Conservation (phyloP, 169 alveolate genomes). For the Plasmodium ovale region DNA sequence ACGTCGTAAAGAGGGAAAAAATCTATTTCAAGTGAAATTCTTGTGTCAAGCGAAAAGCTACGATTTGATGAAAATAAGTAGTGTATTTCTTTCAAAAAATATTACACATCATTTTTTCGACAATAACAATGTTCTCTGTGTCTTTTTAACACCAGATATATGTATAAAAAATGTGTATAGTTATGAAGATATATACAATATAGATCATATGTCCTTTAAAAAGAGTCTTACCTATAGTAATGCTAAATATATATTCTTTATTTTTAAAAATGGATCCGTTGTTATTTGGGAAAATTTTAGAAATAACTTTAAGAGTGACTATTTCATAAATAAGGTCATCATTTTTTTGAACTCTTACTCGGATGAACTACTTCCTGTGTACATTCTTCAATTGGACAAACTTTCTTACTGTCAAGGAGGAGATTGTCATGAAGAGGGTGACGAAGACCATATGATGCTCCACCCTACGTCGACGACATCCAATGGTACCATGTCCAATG, state of each 20-base stretch:
- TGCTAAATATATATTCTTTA: slow-evolving; percentile 50
- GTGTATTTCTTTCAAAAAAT: slow-evolving; percentile 22
- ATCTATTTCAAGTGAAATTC: slow-evolving; percentile 31
- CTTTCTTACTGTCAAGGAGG: slow-evolving; percentile 38
- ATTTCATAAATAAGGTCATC: slow-evolving; percentile 71
- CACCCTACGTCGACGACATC: background rate
- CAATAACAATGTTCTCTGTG: slow-evolving; percentile 33
- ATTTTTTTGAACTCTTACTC: slow-evolving; percentile 73
- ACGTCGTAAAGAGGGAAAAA: background rate
- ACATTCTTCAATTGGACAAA: slow-evolving; percentile 72
- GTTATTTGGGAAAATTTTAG: slow-evolving; percentile 79
- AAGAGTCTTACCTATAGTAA: slow-evolving; percentile 18
- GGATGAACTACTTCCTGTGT: slow-evolving; percentile 63
- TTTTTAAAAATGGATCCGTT: slow-evolving; percentile 79
- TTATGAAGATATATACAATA: slow-evolving; percentile 28
- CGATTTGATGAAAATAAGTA: slow-evolving; percentile 39
- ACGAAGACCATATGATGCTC: background rate
- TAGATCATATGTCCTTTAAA: slow-evolving; percentile 8
- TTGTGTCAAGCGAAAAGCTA: slow-evolving; percentile 68
- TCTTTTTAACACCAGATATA: slow-evolving; percentile 49
- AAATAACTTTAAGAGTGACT: slow-evolving; percentile 48
- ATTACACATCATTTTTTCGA: slow-evolving; percentile 31
- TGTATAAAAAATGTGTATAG: slow-evolving; percentile 3
- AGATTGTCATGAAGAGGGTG: background rate
- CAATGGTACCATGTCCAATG: background rate